These are phyloP conservation scores for Oenanthe sinensis DNA, from an alignment of 129 eudicot genomes.

Conservation along the genomic window DNA sequence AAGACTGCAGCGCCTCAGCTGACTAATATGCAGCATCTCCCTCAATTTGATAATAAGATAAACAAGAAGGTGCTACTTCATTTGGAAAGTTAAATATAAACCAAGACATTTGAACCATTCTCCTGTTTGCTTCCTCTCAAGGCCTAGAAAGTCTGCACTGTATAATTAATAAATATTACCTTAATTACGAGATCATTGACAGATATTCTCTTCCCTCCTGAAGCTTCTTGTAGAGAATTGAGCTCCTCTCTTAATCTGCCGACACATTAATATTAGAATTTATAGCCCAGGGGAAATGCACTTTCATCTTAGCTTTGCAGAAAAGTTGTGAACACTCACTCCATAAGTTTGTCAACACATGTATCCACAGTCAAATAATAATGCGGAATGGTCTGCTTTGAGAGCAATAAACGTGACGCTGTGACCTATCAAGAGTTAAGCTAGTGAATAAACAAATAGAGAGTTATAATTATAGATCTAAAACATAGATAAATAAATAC, in stretches of 20 bases:
- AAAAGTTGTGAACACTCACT: conserved; percentile 41
- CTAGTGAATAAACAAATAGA: conserved; percentile 1
- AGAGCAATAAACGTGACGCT: conserved; percentile 73
- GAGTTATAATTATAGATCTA: neutral
- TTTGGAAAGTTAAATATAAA: neutral
- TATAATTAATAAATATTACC: conserved; percentile 28
- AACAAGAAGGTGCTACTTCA: neutral
- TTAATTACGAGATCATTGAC: conserved; percentile 91
- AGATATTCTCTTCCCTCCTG: conserved; percentile 89
- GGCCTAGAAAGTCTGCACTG: neutral
- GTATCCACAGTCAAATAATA: conserved; percentile 93
- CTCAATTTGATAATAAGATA: neutral
- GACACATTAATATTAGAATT: conserved; percentile 1
- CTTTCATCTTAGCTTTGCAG: neutral
- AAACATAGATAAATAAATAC: neutral
- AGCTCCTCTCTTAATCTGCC: conserved; percentile 67
- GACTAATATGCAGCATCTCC: neutral
- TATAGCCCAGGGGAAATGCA: conserved; percentile 7
- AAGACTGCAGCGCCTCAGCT: neutral
- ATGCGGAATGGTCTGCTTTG: conserved; percentile 97
- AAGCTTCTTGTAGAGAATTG: conserved; percentile 80
- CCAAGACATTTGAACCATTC: neutral
- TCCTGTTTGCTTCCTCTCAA: neutral
- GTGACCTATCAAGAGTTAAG: conserved; percentile 56
- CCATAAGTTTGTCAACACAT: conserved; percentile 89